phyloP scores from a whole-genome alignment of 1,139 yeast species.

The Eremothecium sinecaudum region DNA sequence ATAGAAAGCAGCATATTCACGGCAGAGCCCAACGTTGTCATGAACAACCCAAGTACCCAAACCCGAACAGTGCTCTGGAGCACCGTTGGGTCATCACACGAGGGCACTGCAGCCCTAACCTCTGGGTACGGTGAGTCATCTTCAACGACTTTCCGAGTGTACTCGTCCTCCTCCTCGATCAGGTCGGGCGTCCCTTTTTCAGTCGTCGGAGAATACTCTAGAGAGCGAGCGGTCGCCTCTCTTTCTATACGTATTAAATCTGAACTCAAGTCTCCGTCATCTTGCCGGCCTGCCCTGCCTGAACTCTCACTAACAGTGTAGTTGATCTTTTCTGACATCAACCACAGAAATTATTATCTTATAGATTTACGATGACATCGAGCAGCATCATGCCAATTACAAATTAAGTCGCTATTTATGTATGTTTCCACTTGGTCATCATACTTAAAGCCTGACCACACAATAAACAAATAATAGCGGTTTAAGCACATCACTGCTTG shows the following conservation, averaged over 20 bases:
- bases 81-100: constrained; percentile 44
- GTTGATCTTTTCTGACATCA: too few relatives aligned
- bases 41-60: constrained; percentile 45
- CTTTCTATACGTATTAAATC: background rate
- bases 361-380: too few relatives aligned
- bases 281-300: background rate
- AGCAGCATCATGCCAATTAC: too few relatives aligned
- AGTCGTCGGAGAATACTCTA: background rate
- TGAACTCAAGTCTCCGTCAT: background rate
- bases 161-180: constrained; percentile 8
- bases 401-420: too few relatives aligned
- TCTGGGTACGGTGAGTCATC: constrained; percentile 61
- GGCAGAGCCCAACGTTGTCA: constrained; percentile 52
- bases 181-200: background rate
- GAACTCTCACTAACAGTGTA: background rate
- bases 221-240: background rate
- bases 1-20: constrained; percentile 52
- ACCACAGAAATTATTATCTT: too few relatives aligned
- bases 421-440: too few relatives aligned
- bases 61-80: constrained; percentile 56
- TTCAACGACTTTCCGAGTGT: constrained; percentile 28
- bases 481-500: too few relatives aligned
- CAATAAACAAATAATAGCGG: too few relatives aligned
- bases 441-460: too few relatives aligned
- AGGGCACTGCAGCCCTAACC: constrained; percentile 61